Conservation (phyloP, 257 asterid species). For the Knoxia roxburghii region DNA sequence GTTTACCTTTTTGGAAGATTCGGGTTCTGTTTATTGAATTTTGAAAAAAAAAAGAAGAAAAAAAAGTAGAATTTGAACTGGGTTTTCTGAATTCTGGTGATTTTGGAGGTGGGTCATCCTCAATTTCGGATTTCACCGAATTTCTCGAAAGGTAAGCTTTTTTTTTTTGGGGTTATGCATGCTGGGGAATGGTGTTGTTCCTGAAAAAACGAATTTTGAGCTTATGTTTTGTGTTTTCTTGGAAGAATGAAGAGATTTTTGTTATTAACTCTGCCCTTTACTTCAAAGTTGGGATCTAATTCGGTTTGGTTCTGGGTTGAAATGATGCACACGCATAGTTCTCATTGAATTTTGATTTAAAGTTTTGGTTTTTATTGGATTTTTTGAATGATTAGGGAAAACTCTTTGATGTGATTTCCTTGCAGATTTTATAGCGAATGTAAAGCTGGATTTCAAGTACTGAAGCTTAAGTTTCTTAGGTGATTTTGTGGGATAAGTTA, state of each 20-base stretch:
- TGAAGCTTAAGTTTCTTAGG: slow-evolving; percentile 11
- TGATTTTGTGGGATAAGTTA: slow-evolving; percentile 14
- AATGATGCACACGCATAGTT: neutral
- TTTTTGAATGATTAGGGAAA: neutral
- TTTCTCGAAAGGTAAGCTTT: slow-evolving; percentile 8
- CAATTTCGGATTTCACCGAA: neutral
- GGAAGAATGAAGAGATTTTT: too few relatives aligned
- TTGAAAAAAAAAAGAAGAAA: neutral
- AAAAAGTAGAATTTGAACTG: neutral
- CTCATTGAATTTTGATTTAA: neutral
- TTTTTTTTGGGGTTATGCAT: neutral
- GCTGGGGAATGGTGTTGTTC: neutral
- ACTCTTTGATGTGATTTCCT: neutral
- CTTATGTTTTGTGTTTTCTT: neutral
- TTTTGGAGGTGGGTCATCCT: neutral
- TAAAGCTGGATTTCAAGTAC: slow-evolving; percentile 10
- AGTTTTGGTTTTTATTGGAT: neutral
- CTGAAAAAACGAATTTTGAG: neutral
- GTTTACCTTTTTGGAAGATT: neutral
- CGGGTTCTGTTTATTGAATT: slow-evolving; percentile 1
- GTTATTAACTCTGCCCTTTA: neutral
- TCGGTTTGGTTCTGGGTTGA: neutral
- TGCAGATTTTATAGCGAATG: slow-evolving; percentile 12
- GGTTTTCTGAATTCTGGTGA: slow-evolving; percentile 4
- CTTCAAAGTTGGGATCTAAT: slow-evolving; percentile 15